These are phyloP conservation scores for Sicyos baderoa DNA, from an alignment of 306 rosid species.

Conservation along the genomic window DNA sequence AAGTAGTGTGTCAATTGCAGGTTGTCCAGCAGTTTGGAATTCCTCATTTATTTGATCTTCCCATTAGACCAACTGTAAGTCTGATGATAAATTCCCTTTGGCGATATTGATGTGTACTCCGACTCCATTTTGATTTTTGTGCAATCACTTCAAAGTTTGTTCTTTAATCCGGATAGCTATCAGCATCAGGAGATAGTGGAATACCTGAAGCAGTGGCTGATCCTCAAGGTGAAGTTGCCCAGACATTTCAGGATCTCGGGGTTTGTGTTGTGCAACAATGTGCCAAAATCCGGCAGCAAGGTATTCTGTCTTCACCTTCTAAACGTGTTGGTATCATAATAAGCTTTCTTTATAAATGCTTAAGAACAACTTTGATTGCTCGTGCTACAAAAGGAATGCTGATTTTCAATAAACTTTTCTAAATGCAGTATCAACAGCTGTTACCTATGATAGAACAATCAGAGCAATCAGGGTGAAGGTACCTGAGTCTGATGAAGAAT, in stretches of 20 bases:
- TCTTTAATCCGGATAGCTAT: slow-evolving; percentile 44
- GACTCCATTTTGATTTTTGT: slow-evolving; percentile 1
- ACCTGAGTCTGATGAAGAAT: slow-evolving; percentile 82
- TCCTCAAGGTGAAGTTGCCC: slow-evolving; percentile 83
- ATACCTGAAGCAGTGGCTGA: slow-evolving; percentile 87
- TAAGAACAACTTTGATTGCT: neutral
- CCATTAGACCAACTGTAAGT: slow-evolving; percentile 86
- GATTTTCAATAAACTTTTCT: neutral
- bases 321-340: neutral
- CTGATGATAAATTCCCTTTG: slow-evolving; percentile 10
- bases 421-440: slow-evolving; percentile 76
- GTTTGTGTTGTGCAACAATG: slow-evolving; percentile 91
- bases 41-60: slow-evolving; percentile 93
- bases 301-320: slow-evolving; percentile 31
- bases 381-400: slow-evolving; percentile 4
- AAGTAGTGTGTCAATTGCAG: slow-evolving; percentile 32
- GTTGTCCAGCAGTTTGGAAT: slow-evolving; percentile 95
- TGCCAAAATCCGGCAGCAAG: slow-evolving; percentile 98
- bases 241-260: slow-evolving; percentile 77
- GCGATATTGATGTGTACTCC: neutral
- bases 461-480: slow-evolving; percentile 88
- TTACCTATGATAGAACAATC: slow-evolving; percentile 71
- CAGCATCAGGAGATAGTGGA: slow-evolving; percentile 97
- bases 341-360: neutral
- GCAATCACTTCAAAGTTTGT: neutral